phyloP scores from a whole-genome alignment of 768 basidiomycete species.

The Russula ochroleuca region DNA sequence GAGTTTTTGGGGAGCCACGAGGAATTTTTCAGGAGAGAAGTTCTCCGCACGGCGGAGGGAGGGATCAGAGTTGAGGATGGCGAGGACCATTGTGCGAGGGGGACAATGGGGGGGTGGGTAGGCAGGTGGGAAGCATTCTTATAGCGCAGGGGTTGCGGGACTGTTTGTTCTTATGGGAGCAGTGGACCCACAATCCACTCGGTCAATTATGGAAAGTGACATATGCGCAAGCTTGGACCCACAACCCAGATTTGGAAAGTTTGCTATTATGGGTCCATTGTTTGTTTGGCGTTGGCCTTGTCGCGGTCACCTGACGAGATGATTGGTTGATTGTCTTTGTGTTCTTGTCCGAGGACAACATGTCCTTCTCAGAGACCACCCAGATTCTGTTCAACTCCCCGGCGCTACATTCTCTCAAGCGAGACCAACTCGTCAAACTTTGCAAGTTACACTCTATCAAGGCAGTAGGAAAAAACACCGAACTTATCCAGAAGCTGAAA shows the following conservation, averaged over 20 bases:
- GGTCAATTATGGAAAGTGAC: not conserved
- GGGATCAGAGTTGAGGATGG: constrained; percentile 12
- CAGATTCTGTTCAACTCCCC: constrained; percentile 83
- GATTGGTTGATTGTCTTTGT: not conserved
- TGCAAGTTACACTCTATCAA: constrained; percentile 82
- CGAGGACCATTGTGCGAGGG: constrained; percentile 16
- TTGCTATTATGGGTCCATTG: constrained; percentile 8
- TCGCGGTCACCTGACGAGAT: constrained; percentile 18
- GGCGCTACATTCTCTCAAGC: constrained; percentile 76
- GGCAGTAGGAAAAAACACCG: constrained; percentile 73
- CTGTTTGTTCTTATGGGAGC: constrained; percentile 12
- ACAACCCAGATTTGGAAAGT: constrained; percentile 11
- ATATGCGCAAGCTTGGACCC: constrained; percentile 8
- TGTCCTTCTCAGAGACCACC: constrained; percentile 59
- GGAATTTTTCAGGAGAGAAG: not conserved
- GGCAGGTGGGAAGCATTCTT: constrained; percentile 9
- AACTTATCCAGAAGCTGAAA: constrained; percentile 66
- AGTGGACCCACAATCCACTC: constrained; percentile 8
- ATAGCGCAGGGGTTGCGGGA: not conserved
- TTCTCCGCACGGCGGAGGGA: constrained; percentile 6
- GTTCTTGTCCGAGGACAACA: constrained; percentile 28
- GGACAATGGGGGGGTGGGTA: not conserved
- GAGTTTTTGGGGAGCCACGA: not conserved
- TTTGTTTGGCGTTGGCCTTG: not conserved
- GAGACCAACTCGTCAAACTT: constrained; percentile 77